Evolutionary conservation across 2,329 filamentous ascomycete species (phyloP).

Genomic region (Orbilia brochopaga): DNA sequence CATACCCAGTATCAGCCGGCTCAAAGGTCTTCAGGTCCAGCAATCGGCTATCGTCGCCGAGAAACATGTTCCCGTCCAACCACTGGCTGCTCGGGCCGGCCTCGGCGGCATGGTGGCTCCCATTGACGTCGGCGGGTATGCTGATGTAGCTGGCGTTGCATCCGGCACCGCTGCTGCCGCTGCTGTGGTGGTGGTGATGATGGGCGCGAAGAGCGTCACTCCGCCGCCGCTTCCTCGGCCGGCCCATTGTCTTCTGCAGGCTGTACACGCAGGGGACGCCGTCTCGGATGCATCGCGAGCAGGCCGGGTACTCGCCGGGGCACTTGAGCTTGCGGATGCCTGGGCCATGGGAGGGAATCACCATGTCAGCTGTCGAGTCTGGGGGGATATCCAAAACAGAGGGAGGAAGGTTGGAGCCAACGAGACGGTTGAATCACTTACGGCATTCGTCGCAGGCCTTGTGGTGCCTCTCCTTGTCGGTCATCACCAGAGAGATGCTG

Average conservation of each 20-base stretch:
- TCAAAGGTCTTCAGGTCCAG: constrained; percentile 39
- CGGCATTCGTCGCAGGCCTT: constrained; percentile 72
- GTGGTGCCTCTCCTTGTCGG: constrained; percentile 61
- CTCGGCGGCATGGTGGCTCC: constrained; percentile 9
- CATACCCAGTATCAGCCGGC: constrained; percentile 36
- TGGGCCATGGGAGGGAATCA: constrained; percentile 55
- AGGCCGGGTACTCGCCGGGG: constrained; percentile 68
- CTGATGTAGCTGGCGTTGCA: constrained; percentile 8
- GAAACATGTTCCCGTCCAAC: constrained; percentile 34
- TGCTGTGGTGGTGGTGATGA: constrained; percentile 14
- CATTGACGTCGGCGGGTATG: constrained; percentile 18
- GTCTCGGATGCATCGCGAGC: constrained; percentile 66
- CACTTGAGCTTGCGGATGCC: constrained; percentile 70
- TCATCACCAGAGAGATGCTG: constrained; percentile 30
- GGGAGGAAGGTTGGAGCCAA: background rate
- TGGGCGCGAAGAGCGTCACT: constrained; percentile 43
- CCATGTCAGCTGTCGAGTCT: constrained; percentile 26
- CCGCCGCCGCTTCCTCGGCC: constrained; percentile 66
- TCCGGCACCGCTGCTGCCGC: constrained; percentile 1
- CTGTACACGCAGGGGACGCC: constrained; percentile 68
- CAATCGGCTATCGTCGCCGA: constrained; percentile 31
- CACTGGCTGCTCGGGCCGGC: constrained; percentile 20
- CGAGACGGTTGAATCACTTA: constrained; percentile 60
- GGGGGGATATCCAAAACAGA: background rate
- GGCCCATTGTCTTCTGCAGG: constrained; percentile 70